Base-by-base conservation (phyloP, 2,329 filamentous ascomycete genomes). In the Hymenoscyphus albidus region DNA sequence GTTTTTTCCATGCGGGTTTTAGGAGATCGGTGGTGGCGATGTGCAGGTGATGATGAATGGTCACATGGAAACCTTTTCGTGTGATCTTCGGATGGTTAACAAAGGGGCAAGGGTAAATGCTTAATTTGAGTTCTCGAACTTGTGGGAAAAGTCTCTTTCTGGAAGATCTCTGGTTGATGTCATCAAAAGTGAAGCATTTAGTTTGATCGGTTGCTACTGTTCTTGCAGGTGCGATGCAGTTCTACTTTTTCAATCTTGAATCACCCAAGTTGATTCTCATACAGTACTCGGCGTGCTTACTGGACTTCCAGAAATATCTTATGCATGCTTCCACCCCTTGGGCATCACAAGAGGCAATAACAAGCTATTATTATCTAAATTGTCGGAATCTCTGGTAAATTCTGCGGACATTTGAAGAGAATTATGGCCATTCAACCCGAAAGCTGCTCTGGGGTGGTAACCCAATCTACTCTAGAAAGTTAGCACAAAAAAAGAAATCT, bases 1-100 rank as follows among this genome's bases (percentile, higher is more conserved):
- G 27, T 27, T 27, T 35, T 35, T 35, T 1, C 35, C 35, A 10
- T 35, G 35, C 35, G 35, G 35, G 3, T 35, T 7, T 35, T 7
- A 10, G 44, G 44, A 51, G n/a, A 51, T 51, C 44, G 44, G 44
- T 48, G 44, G 44, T 51, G 44, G 44, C 44, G 44, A 51, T n/a
- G 44, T 51, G 18, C n/a, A 51, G 18, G 44, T 27, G 27, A 27
- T 27, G 27, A 27, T 27, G 3, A 27, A 51, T 51, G 42, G 44
- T 51, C 44, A 51, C 44, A 51, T 51, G 44, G 44, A 22, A 9
- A 27, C 12, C 9, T 51, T 51, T 27, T 51, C 44, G 44, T 51
- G 18, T 51, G 44, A 51, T 51, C 44, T 51, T 51, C 44, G 44
- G 44, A 18, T 22, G 14, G n/a, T n/a, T 10, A 18, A 51, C n/a